phyloP scores from a whole-genome alignment of 352 stramenopile species.

The Peronospora tabacina region DNA sequence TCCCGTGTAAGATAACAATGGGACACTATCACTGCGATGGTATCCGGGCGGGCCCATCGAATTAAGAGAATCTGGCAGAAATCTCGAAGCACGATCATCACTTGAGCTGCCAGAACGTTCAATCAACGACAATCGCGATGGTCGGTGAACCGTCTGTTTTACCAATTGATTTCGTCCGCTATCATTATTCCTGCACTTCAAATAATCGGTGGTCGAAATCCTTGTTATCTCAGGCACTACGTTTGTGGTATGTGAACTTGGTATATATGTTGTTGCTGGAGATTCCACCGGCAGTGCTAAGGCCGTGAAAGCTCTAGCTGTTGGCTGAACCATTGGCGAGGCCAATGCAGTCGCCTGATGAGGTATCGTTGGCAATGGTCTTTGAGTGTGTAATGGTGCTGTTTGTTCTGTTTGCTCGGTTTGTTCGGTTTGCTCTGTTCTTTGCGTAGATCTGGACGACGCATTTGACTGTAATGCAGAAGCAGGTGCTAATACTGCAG shows the following conservation, averaged over 20 bases:
- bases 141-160: background rate
- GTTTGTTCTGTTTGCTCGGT: constrained; percentile 5
- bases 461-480: constrained; percentile 1
- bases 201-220: constrained; percentile 29
- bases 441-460: constrained; percentile 2
- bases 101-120: constrained; percentile 14
- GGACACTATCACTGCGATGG: constrained; percentile 17
- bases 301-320: constrained; percentile 6
- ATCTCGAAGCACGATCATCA: constrained; percentile 5
- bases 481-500: background rate
- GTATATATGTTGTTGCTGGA: background rate
- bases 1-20: constrained; percentile 18
- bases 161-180: constrained; percentile 1
- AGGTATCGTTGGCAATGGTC: constrained; percentile 6
- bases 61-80: background rate
- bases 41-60: constrained; percentile 4
- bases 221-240: constrained; percentile 8
- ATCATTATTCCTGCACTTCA: constrained; percentile 13
- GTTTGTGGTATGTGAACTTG: constrained; percentile 1
- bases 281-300: constrained; percentile 6
- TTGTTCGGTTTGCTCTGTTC: too few species aligned
- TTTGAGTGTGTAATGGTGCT: constrained; percentile 4
- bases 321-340: background rate
- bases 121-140: constrained; percentile 16
- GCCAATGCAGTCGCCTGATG: background rate